Percentiles rank a stretch among this genome's conserved stretches.
Conservation (phyloP, 495 filamentous ascomycete genomes). For the Staphylotrichum tortipilum region DNA sequence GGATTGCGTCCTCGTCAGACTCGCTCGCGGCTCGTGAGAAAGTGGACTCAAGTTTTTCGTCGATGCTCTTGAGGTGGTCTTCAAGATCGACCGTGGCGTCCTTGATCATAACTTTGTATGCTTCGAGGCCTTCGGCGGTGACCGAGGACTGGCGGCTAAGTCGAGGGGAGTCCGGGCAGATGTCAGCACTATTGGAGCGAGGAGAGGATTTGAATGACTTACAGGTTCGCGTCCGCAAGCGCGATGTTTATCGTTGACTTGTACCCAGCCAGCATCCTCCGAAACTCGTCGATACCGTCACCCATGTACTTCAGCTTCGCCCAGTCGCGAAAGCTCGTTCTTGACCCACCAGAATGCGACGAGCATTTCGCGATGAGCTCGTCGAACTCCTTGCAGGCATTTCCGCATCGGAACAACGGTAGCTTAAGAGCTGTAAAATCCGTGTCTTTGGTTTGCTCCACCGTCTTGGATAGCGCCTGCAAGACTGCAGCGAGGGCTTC, state of each 20-base stretch:
- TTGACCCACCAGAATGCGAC: conserved; percentile 2
- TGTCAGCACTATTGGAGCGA: not conserved
- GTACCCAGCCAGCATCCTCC: conserved; percentile 13
- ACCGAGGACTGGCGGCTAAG: not conserved
- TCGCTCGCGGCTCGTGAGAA: conserved; percentile 7
- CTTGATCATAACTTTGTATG: not conserved
- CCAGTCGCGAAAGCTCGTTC: conserved; percentile 15
- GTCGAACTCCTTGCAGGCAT: conserved; percentile 13
- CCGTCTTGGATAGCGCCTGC: conserved; percentile 24
- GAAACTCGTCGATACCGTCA: conserved; percentile 11
- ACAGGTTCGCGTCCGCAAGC: conserved; percentile 12
- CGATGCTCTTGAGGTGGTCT: not conserved
- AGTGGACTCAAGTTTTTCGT: conserved; percentile 17
- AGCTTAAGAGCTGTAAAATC: conserved; percentile 8
- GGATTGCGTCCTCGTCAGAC: conserved; percentile 22
- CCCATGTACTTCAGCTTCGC: conserved; percentile 15
- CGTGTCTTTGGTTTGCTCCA: not conserved
- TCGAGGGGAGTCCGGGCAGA: not conserved
- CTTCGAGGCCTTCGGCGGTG: not conserved
- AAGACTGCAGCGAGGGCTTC: conserved; percentile 34
- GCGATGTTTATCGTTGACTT: conserved; percentile 14
- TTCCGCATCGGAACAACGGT: conserved; percentile 10
- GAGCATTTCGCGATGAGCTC: conserved; percentile 7
- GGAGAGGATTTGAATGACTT: not conserved
- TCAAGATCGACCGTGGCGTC: not conserved